These are phyloP conservation scores for Fistulifera pelliculosa DNA, from an alignment of 108 stramenopile genomes.

Conservation along the genomic window DNA sequence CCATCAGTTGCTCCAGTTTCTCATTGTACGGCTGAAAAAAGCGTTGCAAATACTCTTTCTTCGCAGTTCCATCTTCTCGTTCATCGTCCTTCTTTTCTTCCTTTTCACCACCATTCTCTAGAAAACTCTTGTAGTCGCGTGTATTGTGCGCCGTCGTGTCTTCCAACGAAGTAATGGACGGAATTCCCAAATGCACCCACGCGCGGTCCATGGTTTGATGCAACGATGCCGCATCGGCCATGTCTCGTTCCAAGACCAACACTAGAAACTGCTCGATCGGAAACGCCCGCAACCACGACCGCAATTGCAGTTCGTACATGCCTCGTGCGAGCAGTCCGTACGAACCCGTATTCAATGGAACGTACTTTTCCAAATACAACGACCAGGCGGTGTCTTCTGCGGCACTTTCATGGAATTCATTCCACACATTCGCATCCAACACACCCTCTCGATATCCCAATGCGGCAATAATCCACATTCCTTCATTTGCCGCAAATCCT, in stretches of 20 bases:
- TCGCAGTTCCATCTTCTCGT: neutral
- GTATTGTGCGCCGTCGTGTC: slow-evolving; percentile 42
- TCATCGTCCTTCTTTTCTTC: neutral
- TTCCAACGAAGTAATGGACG: slow-evolving; percentile 23
- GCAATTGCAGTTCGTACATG: slow-evolving; percentile 86
- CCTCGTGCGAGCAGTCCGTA: slow-evolving; percentile 86
- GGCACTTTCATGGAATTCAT: slow-evolving; percentile 34
- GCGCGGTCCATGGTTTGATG: slow-evolving; percentile 45
- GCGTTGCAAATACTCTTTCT: slow-evolving; percentile 9
- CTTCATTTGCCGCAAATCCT: slow-evolving; percentile 62
- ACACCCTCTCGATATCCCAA: slow-evolving; percentile 44
- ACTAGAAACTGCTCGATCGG: slow-evolving; percentile 58
- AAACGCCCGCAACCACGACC: slow-evolving; percentile 86
- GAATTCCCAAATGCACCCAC: slow-evolving; percentile 63
- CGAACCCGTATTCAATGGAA: slow-evolving; percentile 78
- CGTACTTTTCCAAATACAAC: slow-evolving; percentile 44
- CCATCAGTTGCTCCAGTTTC: slow-evolving; percentile 9
- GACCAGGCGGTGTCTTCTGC: slow-evolving; percentile 66
- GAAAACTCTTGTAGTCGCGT: slow-evolving; percentile 25
- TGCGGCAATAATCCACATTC: slow-evolving; percentile 73
- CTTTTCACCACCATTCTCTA: neutral
- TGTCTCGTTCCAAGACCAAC: slow-evolving; percentile 49
- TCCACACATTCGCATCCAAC: slow-evolving; percentile 37
- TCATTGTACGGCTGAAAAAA: slow-evolving; percentile 22
- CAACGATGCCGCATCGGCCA: slow-evolving; percentile 22